These are phyloP conservation scores for Pseudognaphalium luteoalbum DNA, from an alignment of 129 eudicot genomes.

Conservation along the genomic window DNA sequence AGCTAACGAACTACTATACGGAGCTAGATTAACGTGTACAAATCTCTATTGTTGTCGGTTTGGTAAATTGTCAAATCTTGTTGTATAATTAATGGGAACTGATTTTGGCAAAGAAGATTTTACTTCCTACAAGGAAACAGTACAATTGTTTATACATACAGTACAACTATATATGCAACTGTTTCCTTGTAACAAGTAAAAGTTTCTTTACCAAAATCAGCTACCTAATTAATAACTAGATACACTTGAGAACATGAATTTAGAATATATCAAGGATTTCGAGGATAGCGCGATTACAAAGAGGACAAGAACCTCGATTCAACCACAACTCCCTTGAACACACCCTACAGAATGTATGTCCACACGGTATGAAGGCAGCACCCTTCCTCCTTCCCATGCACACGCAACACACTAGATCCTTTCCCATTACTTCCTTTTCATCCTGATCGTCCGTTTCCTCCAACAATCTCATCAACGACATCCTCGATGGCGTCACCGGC, in stretches of 20 bases:
- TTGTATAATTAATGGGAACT: conserved; percentile 4
- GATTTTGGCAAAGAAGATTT: too few species aligned
- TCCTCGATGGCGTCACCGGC: conserved; percentile 52
- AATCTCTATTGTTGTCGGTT: background rate
- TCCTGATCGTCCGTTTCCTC: conserved; percentile 70
- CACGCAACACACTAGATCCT: conserved; percentile 80
- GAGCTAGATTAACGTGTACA: background rate
- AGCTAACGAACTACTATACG: background rate
- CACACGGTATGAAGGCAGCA: conserved; percentile 94
- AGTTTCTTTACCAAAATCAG: too few species aligned
- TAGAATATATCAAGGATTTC: conserved; percentile 66
- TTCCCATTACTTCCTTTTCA: conserved; percentile 31
- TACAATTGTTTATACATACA: too few species aligned
- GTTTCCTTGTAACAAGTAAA: too few species aligned
- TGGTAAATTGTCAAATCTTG: background rate
- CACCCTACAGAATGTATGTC: conserved; percentile 90
- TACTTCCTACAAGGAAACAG: too few species aligned
- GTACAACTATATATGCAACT: too few species aligned
- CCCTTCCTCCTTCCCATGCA: conserved; percentile 97
- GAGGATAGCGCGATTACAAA: conserved; percentile 70
- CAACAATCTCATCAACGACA: conserved; percentile 77
- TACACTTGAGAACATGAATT: background rate
- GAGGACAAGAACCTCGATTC: conserved; percentile 89
- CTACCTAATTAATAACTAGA: too few species aligned
- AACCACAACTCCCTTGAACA: conserved; percentile 90